Percentiles rank a stretch among this genome's conserved stretches.
Conservation (phyloP, 1,284 basidiomycete genomes). For the Sanghuangporus baumii region DNA sequence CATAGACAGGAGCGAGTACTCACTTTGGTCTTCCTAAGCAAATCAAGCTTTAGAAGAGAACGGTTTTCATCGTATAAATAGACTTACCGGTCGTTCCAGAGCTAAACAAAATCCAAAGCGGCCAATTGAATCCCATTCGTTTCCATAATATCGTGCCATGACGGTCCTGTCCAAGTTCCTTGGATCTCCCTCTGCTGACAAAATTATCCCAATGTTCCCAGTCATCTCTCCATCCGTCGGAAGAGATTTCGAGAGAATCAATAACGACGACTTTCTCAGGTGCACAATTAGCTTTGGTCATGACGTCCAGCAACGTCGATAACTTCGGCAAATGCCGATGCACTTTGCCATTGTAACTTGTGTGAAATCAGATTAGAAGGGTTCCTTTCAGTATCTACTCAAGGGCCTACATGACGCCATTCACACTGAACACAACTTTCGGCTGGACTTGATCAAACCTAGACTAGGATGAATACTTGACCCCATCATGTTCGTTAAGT, state of each 20-base stretch:
- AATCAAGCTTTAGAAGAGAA: neutral
- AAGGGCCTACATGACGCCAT: slow-evolving; percentile 55
- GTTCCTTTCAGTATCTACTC: neutral
- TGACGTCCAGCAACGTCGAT: slow-evolving; percentile 45
- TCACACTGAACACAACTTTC: slow-evolving; percentile 66
- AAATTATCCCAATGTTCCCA: slow-evolving; percentile 60
- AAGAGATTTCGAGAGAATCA: slow-evolving; percentile 32
- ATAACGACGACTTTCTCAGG: slow-evolving; percentile 55
- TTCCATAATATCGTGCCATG: slow-evolving; percentile 54
- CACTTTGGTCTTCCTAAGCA: slow-evolving; percentile 31
- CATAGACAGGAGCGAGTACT: slow-evolving; percentile 25
- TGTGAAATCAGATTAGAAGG: neutral
- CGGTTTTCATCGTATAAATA: neutral
- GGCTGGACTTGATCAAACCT: slow-evolving; percentile 75
- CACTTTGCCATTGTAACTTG: slow-evolving; percentile 64
- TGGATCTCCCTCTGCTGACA: slow-evolving; percentile 37
- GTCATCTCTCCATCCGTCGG: slow-evolving; percentile 28
- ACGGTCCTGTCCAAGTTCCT: slow-evolving; percentile 40
- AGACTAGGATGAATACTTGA: neutral
- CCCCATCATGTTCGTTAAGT: neutral
- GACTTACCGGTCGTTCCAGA: slow-evolving; percentile 73
- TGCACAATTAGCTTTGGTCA: slow-evolving; percentile 33
- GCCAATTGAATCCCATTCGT: slow-evolving; percentile 70
- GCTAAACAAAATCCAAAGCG: slow-evolving; percentile 86
- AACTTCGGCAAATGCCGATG: slow-evolving; percentile 70